A percentile compares a stretch with the other conserved stretches of the same genome.
These are phyloP conservation scores for Aegle marmelos DNA, from an alignment of 345 rosid species.

Conservation along the genomic window DNA sequence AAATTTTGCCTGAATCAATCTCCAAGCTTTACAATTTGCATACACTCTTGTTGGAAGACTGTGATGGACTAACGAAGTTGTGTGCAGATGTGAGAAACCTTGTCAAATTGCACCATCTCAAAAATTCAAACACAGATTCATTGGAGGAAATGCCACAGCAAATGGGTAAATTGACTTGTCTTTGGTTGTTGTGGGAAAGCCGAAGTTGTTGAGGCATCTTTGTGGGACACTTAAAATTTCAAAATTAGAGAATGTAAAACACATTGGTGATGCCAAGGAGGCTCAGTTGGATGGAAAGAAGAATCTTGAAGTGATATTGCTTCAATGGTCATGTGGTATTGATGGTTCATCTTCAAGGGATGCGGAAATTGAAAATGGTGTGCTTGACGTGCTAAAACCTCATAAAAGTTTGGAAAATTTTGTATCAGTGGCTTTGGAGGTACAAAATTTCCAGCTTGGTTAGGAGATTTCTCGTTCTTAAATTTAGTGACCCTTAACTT, in stretches of 20 bases:
- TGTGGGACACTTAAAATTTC: background rate
- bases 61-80: background rate
- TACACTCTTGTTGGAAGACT: background rate
- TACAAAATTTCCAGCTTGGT: conserved; percentile 6
- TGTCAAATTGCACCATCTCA: background rate
- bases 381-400: conserved; percentile 11
- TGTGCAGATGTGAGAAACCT: background rate
- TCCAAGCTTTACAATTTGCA: conserved; percentile 14
- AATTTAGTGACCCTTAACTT: conserved; percentile 4
- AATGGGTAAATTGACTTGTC: background rate
- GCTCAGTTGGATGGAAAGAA: background rate
- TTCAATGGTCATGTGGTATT: background rate
- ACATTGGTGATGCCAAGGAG: background rate
- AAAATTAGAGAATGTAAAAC: conserved; percentile 1
- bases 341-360: background rate
- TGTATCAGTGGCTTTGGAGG: conserved; percentile 1
- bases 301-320: background rate
- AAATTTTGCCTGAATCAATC: conserved; percentile 8
- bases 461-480: conserved; percentile 13
- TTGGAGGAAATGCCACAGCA: background rate
- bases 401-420: background rate
- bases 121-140: background rate
- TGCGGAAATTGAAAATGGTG: background rate
- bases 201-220: background rate
- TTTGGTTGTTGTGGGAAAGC: conserved; percentile 5